Percentiles rank a stretch among this genome's conserved stretches.
phyloP scores from a whole-genome alignment of 1,284 basidiomycete genomes.

The Ganoderma sinense region DNA sequence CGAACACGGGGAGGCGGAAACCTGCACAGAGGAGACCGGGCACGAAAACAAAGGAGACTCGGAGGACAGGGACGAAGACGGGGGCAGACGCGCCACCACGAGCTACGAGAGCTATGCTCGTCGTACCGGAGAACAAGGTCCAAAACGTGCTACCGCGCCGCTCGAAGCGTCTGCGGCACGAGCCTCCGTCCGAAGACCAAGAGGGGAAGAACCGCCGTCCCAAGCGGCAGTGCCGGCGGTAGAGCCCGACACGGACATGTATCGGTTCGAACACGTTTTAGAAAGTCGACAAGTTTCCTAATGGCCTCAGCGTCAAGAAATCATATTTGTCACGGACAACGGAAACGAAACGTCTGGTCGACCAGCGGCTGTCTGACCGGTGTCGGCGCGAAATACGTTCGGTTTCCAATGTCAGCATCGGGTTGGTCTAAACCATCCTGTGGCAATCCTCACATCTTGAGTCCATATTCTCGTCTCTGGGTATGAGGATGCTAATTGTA shows the following conservation, averaged over 20 bases:
- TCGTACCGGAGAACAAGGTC: neutral
- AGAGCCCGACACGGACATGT: neutral
- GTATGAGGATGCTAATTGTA: no score
- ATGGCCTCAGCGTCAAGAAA: no score
- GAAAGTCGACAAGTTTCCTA: neutral
- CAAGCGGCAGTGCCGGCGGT: constrained; percentile 4
- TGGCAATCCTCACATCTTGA: no score
- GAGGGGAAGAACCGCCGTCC: constrained; percentile 2
- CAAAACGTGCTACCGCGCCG: neutral
- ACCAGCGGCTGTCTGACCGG: no score
- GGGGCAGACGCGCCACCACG: neutral
- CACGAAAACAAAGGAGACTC: neutral
- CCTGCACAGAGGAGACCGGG: neutral
- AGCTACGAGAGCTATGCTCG: neutral
- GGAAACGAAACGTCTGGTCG: no score
- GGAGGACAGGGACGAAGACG: neutral
- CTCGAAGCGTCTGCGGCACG: neutral
- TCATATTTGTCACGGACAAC: no score
- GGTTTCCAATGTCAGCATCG: no score
- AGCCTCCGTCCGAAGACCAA: neutral
- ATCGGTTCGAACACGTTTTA: neutral
- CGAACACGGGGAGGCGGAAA: neutral
- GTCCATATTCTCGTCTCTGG: no score
- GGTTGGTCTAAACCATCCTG: no score
- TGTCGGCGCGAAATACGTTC: no score